Evolutionary conservation across 164 flowering plant genomes (phyloP).

Genomic region (Chloranthus sessilifolius): DNA sequence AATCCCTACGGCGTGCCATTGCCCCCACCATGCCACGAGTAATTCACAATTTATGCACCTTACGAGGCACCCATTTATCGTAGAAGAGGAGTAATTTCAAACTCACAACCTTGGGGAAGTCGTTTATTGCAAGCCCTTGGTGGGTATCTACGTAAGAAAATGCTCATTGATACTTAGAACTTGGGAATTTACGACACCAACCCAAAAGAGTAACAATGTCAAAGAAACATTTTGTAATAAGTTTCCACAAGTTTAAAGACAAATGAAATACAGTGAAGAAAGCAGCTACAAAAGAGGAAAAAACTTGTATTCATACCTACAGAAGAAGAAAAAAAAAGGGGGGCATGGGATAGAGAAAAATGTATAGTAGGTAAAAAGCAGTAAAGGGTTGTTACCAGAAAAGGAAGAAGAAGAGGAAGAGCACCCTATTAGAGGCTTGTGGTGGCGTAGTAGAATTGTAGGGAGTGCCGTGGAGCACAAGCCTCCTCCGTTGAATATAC

Average conservation of each 20-base stretch:
- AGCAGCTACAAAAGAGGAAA: neutral
- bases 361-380: neutral
- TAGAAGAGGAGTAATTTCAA: too few relatives aligned
- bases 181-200: neutral
- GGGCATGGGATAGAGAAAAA: neutral
- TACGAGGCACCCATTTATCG: too few relatives aligned
- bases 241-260: neutral
- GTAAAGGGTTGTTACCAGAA: conserved; percentile 15
- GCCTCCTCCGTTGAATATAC: conserved; percentile 21
- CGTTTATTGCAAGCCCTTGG: too few relatives aligned
- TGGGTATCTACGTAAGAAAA: neutral
- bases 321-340: neutral
- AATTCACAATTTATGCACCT: too few relatives aligned
- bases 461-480: conserved; percentile 26
- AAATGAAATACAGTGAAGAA: neutral
- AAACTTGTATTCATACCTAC: neutral
- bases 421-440: conserved; percentile 20
- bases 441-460: conserved; percentile 17
- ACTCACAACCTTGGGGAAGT: too few relatives aligned
- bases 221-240: neutral
- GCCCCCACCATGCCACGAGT: too few relatives aligned
- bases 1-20: too few relatives aligned
- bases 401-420: conserved; percentile 20
- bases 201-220: neutral
- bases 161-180: neutral